These are phyloP conservation scores for Trichopus zeylanicus DNA, from an alignment of 116 monocot species.

Conservation along the genomic window DNA sequence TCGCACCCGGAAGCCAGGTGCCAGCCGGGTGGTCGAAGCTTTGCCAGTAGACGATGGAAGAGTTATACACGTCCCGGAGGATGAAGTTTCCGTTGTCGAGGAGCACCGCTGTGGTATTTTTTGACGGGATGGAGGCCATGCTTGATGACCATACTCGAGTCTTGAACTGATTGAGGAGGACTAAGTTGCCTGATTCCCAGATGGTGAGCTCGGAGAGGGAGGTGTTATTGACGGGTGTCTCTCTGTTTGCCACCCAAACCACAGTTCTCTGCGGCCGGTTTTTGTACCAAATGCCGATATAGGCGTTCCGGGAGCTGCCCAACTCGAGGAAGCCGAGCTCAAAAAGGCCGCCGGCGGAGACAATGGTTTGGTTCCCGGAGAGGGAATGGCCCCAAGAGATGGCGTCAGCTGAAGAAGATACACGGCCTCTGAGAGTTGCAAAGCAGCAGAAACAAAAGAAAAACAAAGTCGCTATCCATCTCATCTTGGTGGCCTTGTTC, in stretches of 20 bases:
- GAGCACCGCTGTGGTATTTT: background rate
- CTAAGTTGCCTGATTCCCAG: slow-evolving; percentile 4
- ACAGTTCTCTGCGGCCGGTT: background rate
- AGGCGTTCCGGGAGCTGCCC: slow-evolving; percentile 7
- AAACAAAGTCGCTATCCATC: background rate
- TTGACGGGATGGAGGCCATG: background rate
- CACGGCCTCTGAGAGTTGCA: background rate
- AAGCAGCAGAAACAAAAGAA: background rate
- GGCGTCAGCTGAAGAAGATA: background rate
- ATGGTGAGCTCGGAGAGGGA: slow-evolving; percentile 4
- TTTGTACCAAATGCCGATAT: slow-evolving; percentile 25
- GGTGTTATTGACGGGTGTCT: slow-evolving; percentile 2
- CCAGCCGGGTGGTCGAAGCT: slow-evolving; percentile 24
- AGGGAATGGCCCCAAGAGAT: slow-evolving; percentile 13
- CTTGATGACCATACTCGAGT: slow-evolving; percentile 9
- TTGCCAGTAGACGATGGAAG: slow-evolving; percentile 7
- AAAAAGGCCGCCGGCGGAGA: slow-evolving; percentile 14
- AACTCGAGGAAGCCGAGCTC: slow-evolving; percentile 22
- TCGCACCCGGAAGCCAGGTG: slow-evolving; percentile 15
- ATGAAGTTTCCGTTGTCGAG: slow-evolving; percentile 4
- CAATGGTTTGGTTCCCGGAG: slow-evolving; percentile 17
- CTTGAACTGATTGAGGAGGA: slow-evolving; percentile 5
- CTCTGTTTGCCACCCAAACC: slow-evolving; percentile 27
- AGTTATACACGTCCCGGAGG: background rate
- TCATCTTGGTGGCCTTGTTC: too few relatives aligned